Evolutionary conservation across 2,329 filamentous ascomycete species (phyloP).

Genomic region (Ophioceras dolichostomum): DNA sequence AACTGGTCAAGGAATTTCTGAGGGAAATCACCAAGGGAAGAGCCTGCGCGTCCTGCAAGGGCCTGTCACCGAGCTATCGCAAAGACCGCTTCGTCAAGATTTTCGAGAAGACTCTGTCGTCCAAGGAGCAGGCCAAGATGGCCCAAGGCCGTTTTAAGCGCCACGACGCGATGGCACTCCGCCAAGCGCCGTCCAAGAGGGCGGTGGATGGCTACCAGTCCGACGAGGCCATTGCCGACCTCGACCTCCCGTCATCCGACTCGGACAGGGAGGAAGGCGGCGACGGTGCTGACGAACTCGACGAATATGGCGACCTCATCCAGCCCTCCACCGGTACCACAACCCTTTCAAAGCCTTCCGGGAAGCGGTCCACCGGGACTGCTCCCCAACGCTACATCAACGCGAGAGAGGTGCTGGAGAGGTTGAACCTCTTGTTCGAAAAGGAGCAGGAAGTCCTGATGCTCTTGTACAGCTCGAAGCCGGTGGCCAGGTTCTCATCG

Average conservation of each 20-base stretch:
- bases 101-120: constrained; percentile 67
- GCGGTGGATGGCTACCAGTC: constrained; percentile 31
- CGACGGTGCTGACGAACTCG: constrained; percentile 32
- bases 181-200: constrained; percentile 19
- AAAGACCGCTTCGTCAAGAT: constrained; percentile 91
- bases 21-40: constrained; percentile 56
- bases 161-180: constrained; percentile 56
- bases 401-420: constrained; percentile 70
- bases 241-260: constrained; percentile 36
- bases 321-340: constrained; percentile 42
- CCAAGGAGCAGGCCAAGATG: constrained; percentile 71
- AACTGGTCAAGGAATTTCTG: constrained; percentile 72
- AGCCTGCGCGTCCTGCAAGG: constrained; percentile 54
- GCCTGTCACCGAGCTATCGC: constrained; percentile 70
- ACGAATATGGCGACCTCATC: constrained; percentile 44
- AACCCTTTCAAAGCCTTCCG: constrained; percentile 13
- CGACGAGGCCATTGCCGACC: constrained; percentile 61
- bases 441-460: constrained; percentile 75
- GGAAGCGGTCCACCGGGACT: constrained; percentile 15
- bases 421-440: constrained; percentile 68
- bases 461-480: constrained; percentile 73
- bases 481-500: too few relatives aligned
- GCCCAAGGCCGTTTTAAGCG: constrained; percentile 53
- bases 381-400: constrained; percentile 62
- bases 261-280: constrained; percentile 28